Percentiles rank a stretch among this genome's conserved stretches.
Conservation (phyloP, 1,284 basidiomycete genomes). For the Malassezia globosa region DNA sequence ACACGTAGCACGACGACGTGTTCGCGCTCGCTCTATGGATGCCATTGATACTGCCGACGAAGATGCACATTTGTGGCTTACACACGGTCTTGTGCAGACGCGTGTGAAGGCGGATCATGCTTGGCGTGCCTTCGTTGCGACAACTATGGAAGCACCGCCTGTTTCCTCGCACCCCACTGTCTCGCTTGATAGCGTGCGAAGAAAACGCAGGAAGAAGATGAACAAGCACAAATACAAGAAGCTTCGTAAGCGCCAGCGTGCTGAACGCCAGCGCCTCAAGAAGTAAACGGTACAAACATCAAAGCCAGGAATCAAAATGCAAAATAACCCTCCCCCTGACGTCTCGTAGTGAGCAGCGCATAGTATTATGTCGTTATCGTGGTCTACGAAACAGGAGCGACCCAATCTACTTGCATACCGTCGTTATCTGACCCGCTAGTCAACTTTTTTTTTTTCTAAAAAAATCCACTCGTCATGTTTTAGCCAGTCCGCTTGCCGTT, state of each 20-base stretch:
- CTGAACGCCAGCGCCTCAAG: constrained; percentile 38
- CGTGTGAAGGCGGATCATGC: constrained; percentile 28
- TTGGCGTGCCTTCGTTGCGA: constrained; percentile 31
- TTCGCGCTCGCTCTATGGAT: background rate
- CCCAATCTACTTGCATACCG: constrained; percentile 12
- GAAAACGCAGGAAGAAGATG: constrained; percentile 47
- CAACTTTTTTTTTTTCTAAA: too few relatives aligned
- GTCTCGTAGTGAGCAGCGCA: too few relatives aligned
- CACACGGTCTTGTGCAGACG: constrained; percentile 41
- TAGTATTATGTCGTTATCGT: too few relatives aligned
- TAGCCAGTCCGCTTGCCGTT: constrained; percentile 56
- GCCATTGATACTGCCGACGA: constrained; percentile 21
- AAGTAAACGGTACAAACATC: constrained; percentile 24
- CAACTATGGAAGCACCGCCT: constrained; percentile 21
- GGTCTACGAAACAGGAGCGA: background rate
- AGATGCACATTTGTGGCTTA: constrained; percentile 38
- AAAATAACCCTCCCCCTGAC: too few relatives aligned
- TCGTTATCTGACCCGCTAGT: too few relatives aligned
- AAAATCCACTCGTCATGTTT: too few relatives aligned
- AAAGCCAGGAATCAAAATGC: too few relatives aligned
- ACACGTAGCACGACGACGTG: background rate
- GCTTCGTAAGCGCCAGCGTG: constrained; percentile 40
- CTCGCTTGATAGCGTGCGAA: constrained; percentile 39
- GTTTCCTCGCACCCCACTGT: constrained; percentile 14
- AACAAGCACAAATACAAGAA: constrained; percentile 47